Evolutionary conservation across 345 rosid species (phyloP), one percentile per base, ranked within the genome.

Genomic region (Sapria himalayana): DNA sequence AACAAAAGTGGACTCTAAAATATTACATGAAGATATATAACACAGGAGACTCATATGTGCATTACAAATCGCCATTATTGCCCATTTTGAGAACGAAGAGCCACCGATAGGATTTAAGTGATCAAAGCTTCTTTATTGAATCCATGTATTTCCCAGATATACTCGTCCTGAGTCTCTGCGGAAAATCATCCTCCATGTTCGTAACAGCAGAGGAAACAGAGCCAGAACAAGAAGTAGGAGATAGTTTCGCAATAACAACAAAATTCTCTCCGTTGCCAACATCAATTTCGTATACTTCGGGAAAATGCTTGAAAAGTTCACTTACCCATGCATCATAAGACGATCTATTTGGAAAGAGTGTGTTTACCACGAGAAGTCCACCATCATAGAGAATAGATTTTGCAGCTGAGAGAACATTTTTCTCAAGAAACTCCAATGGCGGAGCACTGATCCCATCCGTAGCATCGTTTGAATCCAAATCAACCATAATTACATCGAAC

Each of bases 401-500:
- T 8, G 73, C 67, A 54, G 85, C 76, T 19, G 47, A 29, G 54
- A 89, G 60, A 39, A 70, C 58, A 13, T 61, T 33, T 53, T 37
- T 70, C 15, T 47, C 44, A 25, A 74, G 40, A 57, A 79, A 72
- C 45, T 70, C 84, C 22, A 57, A 5, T 1, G 93, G 94, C 5
- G 94, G 94, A 39, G 93, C 91, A 44, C 61, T 63, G 15, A 63
- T 20, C 27, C 89, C 85, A 22, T 52, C 69, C 21, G 54, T 34
- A 5, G 58, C 55, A 63, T 76, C 71, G 11, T 25, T 54, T 0
- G 82, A 68, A 57, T 89, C 85, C 15, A 89, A 55, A 69, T 89
- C 91, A 59, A 89, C 77, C 94, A 79, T 74, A 40, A 78, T 45
- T 10, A 64, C 77, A 55, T 85, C 86, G 61, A 81, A 85, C 12